Conservation (phyloP, 2,329 filamentous ascomycete genomes). For the Cyphellophora europaea region DNA sequence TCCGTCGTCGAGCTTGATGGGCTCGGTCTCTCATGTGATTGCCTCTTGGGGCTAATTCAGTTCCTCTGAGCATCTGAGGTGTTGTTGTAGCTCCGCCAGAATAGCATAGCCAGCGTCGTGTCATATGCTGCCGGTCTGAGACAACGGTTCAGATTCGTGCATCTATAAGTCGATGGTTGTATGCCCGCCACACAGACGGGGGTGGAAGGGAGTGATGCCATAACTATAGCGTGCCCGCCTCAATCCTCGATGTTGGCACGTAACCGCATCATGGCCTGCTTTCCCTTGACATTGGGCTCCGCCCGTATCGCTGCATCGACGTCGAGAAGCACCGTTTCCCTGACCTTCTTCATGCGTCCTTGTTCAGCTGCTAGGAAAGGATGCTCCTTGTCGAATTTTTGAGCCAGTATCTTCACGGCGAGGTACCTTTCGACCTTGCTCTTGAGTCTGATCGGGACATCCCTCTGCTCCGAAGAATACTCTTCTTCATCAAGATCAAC, state of each 20-base stretch:
- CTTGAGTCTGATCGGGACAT: slow-evolving; percentile 21
- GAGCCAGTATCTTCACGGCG: slow-evolving; percentile 42
- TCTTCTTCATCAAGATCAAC: slow-evolving; percentile 26
- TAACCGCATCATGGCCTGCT: slow-evolving; percentile 14
- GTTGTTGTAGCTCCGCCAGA: too few relatives aligned
- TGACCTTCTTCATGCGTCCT: slow-evolving; percentile 46
- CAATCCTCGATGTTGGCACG: slow-evolving; percentile 9
- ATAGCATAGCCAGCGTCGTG: too few relatives aligned
- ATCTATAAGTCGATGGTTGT: too few relatives aligned
- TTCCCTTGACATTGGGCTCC: slow-evolving; percentile 28
- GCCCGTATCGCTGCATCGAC: slow-evolving; percentile 54
- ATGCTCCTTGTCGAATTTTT: slow-evolving; percentile 46
- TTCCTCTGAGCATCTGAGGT: too few relatives aligned
- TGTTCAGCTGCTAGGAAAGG: slow-evolving; percentile 54
- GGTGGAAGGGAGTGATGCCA: too few relatives aligned
- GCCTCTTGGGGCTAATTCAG: too few relatives aligned
- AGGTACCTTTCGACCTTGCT: slow-evolving; percentile 50
- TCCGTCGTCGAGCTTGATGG: too few relatives aligned
- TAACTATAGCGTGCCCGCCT: too few relatives aligned
- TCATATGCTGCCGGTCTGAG: too few relatives aligned
- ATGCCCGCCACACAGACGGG: too few relatives aligned
- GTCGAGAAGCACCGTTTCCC: slow-evolving; percentile 56
- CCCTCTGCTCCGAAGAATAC: slow-evolving; percentile 24
- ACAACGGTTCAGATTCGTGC: too few relatives aligned
- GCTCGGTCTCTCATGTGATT: too few relatives aligned